Base-by-base conservation (phyloP, 2,329 filamentous ascomycete genomes). In the Venturiaceae sp. region DNA sequence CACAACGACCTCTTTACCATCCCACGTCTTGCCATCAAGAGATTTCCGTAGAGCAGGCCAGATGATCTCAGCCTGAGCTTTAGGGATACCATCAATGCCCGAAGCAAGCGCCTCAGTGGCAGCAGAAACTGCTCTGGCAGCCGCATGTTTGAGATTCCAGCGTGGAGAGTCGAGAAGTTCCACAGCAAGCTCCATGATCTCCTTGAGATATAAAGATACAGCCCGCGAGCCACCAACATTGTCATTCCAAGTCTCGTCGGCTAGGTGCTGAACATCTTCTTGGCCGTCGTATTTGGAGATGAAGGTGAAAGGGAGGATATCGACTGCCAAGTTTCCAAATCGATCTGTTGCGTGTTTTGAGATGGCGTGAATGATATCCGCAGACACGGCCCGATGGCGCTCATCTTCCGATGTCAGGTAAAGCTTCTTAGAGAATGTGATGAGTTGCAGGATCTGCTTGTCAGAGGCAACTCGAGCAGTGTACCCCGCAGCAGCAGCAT, bases 141-240 rank as follows among this genome's bases (percentile, higher is more conserved):
- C 88, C 0, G 90, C 89, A 66, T 97, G 92, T 71, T 95, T 94
- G 59, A 97, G 82, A 2, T 85, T 85, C 94, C 94, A 99, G 66
- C 90, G 88, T 1, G 88, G 82, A 1, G 88, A 91, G 34, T 88
- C 85, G 7, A 97, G 76, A 57, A 90, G 82, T 36, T 79, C 76
- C 36, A 83, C 77, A 1, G 85, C 82, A 1, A 97, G 78, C 0
- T 72, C 74, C 3, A 88, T 79, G 64, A 97, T 95, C 72, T 99
- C 94, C 37, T 80, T 80, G 6, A 96, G 80, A 68, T 96, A 96
- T 1, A 96, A 81, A 52, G 87, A 81, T 5, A 96, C 89, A 0
- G 89, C 87, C 32, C 92, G 84, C 33, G 82, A 84, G 47, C 90
- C 92, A 54, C 92, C 92, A 0, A 95, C 92, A 66, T 95, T 92